Percentiles rank a stretch among this genome's conserved stretches.
phyloP scores from a whole-genome alignment of 352 stramenopile genomes.

The Pythium aristosporum region DNA sequence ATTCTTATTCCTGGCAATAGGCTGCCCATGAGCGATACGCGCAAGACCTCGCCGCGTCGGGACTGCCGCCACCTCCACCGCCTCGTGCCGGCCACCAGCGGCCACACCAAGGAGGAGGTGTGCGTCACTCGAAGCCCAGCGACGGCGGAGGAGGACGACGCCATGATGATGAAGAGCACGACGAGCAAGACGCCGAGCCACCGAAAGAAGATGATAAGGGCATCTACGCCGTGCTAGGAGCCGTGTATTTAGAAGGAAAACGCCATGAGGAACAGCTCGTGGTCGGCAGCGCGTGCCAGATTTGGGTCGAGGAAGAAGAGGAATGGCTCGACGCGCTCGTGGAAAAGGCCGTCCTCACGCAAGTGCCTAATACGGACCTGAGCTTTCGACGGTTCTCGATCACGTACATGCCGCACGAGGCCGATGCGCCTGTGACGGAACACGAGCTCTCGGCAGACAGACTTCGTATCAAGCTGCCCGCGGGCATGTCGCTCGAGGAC shows the following conservation, averaged over 20 bases:
- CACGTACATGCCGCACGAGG: slow-evolving; percentile 57
- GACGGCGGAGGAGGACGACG: slow-evolving; percentile 2
- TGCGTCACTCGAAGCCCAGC: not conserved
- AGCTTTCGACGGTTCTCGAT: slow-evolving; percentile 62
- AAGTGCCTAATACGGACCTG: slow-evolving; percentile 66
- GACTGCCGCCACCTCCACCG: slow-evolving; percentile 34
- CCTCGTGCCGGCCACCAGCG: slow-evolving; percentile 4
- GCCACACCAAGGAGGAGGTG: not conserved
- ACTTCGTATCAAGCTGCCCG: slow-evolving; percentile 65
- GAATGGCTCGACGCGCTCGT: slow-evolving; percentile 78
- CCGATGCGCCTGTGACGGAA: slow-evolving; percentile 42
- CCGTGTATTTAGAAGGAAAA: slow-evolving; percentile 83
- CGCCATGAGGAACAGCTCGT: slow-evolving; percentile 68
- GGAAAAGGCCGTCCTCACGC: slow-evolving; percentile 53
- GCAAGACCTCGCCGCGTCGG: slow-evolving; percentile 45
- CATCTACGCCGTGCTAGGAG: slow-evolving; percentile 62
- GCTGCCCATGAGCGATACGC: slow-evolving; percentile 57
- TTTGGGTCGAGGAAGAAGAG: slow-evolving; percentile 77
- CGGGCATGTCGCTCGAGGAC: slow-evolving; percentile 57
- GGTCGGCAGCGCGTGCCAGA: slow-evolving; percentile 69
- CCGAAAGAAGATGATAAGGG: slow-evolving; percentile 61
- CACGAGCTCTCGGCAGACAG: slow-evolving; percentile 51
- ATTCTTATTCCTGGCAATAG: slow-evolving; percentile 10
- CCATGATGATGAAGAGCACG: slow-evolving; percentile 14
- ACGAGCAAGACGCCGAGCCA: slow-evolving; percentile 28